Conservation (phyloP, 2,329 filamentous ascomycete genomes). For the Diaporthe longicolla region DNA sequence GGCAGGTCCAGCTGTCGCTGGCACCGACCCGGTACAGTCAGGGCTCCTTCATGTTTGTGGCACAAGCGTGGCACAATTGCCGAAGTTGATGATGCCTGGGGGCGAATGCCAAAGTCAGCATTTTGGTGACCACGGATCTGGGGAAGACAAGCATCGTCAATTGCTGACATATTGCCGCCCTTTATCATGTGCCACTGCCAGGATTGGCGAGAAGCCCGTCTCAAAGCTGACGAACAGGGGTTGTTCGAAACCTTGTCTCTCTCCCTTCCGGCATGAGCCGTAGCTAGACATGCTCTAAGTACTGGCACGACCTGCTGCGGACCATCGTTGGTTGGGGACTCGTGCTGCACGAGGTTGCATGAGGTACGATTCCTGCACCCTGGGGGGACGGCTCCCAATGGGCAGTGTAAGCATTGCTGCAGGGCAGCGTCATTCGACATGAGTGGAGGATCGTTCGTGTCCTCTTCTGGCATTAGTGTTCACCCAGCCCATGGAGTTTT, state of each 20-base stretch:
- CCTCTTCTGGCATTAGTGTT: background rate
- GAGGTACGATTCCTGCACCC: constrained; percentile 18
- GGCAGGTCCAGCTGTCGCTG: background rate
- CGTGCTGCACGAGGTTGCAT: constrained; percentile 21
- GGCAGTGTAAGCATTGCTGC: constrained; percentile 19
- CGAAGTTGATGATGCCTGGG: constrained; percentile 5
- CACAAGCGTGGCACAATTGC: background rate
- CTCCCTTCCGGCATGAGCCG: constrained; percentile 14
- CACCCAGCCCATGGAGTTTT: constrained; percentile 22
- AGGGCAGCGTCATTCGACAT: constrained; percentile 34
- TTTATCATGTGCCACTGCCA: constrained; percentile 1
- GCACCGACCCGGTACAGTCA: background rate
- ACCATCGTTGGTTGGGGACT: constrained; percentile 5
- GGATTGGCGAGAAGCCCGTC: constrained; percentile 6
- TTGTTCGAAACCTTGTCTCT: background rate
- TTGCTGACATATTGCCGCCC: constrained; percentile 17
- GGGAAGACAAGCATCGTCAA: constrained; percentile 5
- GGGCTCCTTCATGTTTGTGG: background rate
- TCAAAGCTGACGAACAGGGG: background rate
- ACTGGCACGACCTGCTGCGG: constrained; percentile 4
- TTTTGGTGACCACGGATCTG: constrained; percentile 14
- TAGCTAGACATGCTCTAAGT: background rate
- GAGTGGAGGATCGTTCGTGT: constrained; percentile 17
- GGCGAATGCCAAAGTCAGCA: constrained; percentile 30
- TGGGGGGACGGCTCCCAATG: constrained; percentile 29